Evolutionary conservation across 2,329 filamentous ascomycete species (phyloP).

Genomic region (Alternaria incomplexa): DNA sequence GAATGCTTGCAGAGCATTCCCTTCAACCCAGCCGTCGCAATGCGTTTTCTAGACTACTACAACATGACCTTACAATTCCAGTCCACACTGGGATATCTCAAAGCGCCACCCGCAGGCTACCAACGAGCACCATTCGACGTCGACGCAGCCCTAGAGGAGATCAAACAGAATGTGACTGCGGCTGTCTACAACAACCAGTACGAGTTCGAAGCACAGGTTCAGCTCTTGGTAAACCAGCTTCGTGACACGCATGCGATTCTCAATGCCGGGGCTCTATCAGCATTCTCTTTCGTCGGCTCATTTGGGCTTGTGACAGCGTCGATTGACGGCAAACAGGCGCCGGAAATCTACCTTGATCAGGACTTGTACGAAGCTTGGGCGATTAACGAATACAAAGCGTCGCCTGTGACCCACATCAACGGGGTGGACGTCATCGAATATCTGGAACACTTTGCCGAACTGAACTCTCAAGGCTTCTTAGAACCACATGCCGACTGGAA

Average conservation of each 20-base stretch:
- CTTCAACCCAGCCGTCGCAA: slow-evolving; percentile 53
- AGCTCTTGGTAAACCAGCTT: slow-evolving; percentile 33
- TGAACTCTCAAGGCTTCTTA: slow-evolving; percentile 45
- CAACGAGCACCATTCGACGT: slow-evolving; percentile 51
- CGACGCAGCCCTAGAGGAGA: slow-evolving; percentile 28
- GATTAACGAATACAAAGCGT: slow-evolving; percentile 9
- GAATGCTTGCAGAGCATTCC: slow-evolving; percentile 54
- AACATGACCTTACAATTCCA: slow-evolving; percentile 56
- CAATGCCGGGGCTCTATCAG: slow-evolving; percentile 31
- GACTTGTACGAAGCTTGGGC: slow-evolving; percentile 33
- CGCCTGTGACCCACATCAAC: slow-evolving; percentile 26
- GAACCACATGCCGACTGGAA: slow-evolving; percentile 55
- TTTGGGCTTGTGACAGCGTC: slow-evolving; percentile 33
- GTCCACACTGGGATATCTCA: slow-evolving; percentile 51
- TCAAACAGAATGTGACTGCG: slow-evolving; percentile 31
- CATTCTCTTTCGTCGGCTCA: slow-evolving; percentile 34
- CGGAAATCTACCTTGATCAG: slow-evolving; percentile 42
- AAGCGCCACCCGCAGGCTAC: slow-evolving; percentile 49
- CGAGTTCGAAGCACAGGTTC: slow-evolving; percentile 48
- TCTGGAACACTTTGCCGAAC: slow-evolving; percentile 25
- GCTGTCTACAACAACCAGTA: slow-evolving; percentile 47
- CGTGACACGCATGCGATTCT: slow-evolving; percentile 44
- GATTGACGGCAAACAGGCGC: slow-evolving; percentile 29
- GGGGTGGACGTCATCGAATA: slow-evolving; percentile 29
- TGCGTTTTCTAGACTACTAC: slow-evolving; percentile 53